Percentiles rank a stretch among this genome's conserved stretches.
These are phyloP conservation scores for Apiospora koreana DNA, from an alignment of 2,329 filamentous ascomycete genomes.

Conservation along the genomic window DNA sequence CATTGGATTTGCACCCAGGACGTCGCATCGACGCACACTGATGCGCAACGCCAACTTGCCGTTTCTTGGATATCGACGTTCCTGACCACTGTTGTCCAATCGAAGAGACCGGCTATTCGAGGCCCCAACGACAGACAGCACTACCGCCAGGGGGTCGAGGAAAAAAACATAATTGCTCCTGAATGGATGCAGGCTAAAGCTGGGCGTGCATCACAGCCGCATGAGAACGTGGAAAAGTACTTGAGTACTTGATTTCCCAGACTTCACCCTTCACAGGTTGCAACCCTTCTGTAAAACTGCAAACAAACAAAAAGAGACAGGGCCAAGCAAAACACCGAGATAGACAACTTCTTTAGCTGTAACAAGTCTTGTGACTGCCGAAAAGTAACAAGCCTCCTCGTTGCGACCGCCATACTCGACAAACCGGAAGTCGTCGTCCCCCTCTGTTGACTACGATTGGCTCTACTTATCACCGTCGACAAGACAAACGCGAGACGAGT, in stretches of 20 bases:
- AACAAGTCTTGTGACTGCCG: neutral
- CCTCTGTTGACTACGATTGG: neutral
- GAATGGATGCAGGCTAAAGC: constrained; percentile 12
- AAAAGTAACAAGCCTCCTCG: constrained; percentile 2
- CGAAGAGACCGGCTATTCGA: constrained; percentile 1
- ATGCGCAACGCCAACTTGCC: neutral
- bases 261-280: neutral
- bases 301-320: constrained; percentile 3
- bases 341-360: neutral
- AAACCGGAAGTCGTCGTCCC: neutral
- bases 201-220: constrained; percentile 12
- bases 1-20: neutral
- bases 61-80: neutral
- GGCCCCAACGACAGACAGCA: neutral
- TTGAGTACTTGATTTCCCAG: constrained; percentile 5
- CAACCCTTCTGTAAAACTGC: neutral
- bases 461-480: neutral
- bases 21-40: neutral
- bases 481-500: constrained; percentile 4
- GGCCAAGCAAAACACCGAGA: neutral
- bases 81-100: neutral
- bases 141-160: neutral
- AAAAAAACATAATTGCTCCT: constrained; percentile 8
- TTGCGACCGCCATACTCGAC: neutral
- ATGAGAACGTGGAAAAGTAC: constrained; percentile 12